Conservation (phyloP, 2,329 filamentous ascomycete species). For the Rhinocladiella similis region DNA sequence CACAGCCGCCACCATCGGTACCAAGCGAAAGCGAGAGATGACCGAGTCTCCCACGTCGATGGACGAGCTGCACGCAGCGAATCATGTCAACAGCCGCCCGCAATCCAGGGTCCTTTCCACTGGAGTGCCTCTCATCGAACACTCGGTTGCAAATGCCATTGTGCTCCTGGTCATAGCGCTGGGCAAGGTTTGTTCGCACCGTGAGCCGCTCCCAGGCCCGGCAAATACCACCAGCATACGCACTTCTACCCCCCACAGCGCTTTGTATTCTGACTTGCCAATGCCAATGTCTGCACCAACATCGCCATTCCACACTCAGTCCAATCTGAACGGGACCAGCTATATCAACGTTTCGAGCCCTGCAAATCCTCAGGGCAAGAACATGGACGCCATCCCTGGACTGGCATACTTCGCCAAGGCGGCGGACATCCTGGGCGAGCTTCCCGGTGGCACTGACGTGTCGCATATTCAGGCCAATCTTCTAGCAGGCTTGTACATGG, state of each 20-base stretch:
- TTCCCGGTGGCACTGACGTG: constrained; percentile 75
- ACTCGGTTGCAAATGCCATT: constrained; percentile 76
- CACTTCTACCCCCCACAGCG: constrained; percentile 31
- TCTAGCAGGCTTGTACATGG: constrained; percentile 83
- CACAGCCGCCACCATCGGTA: constrained; percentile 13
- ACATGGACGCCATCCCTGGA: constrained; percentile 84
- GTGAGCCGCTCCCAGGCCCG: constrained; percentile 52
- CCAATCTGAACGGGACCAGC: constrained; percentile 20
- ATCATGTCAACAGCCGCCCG: neutral
- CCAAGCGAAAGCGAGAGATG: constrained; percentile 29
- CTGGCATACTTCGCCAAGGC: constrained; percentile 87
- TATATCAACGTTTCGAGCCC: constrained; percentile 12
- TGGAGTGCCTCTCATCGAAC: constrained; percentile 35
- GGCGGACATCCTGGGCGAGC: constrained; percentile 79
- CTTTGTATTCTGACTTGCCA: constrained; percentile 24
- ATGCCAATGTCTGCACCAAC: constrained; percentile 28
- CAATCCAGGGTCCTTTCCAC: constrained; percentile 28
- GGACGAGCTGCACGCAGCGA: constrained; percentile 14
- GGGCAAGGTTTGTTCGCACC: constrained; percentile 72
- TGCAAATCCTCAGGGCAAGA: constrained; percentile 54
- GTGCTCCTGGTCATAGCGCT: constrained; percentile 81
- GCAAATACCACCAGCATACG: constrained; percentile 33
- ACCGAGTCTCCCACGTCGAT: constrained; percentile 23
- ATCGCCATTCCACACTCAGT: constrained; percentile 24
- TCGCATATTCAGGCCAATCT: constrained; percentile 83